Evolutionary conservation across 495 filamentous ascomycete species (phyloP), one percentile per base, ranked within the genome.

Genomic region (Neurospora hispaniola): DNA sequence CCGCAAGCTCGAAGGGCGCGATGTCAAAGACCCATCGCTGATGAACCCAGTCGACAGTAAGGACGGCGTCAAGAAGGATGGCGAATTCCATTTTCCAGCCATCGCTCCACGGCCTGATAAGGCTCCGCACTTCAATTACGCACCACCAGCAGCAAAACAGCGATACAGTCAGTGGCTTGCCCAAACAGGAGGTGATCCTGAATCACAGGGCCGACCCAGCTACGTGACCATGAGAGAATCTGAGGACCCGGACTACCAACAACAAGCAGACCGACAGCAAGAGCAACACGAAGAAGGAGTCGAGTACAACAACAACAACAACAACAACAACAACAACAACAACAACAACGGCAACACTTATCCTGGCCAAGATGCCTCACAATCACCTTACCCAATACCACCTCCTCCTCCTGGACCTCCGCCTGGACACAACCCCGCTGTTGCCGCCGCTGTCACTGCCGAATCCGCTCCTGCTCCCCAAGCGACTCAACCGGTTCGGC

Each of bases 61-160:
- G 39, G 75, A 75, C 44, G 74, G 73, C 54, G 75, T 80, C 62
- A 81, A 82, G 72, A 79, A 76, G 70, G 80, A 82, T 72, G 79
- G 81, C 12, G 85, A 86, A 68, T 87, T 88, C 76, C 86, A 88
- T 76, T 88, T 88, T 78, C 84, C 85, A 12, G 83, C 85, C 27
- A 78, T 87, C 6, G 79, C 80, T 39, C 83, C 79, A 3, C 79
- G 79, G 14, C 81, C 71, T 54, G 77, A 77, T 2, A 74, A 75
- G 75, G 79, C 73, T 69, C 85, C 85, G 10, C 84, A 87, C 73
- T 88, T 88, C 77, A 85, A 88, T 71, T 85, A 82, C 75, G 86
- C 84, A 6, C 86, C 85, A 6, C 76, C 83, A 0, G 83, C 83
- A n/a, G 85, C 81, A 11, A 79, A 75, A 44, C 79, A 80, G 59